phyloP scores from a whole-genome alignment of 148 eudicot genomes.

The Vaccinium macrocarpon region DNA sequence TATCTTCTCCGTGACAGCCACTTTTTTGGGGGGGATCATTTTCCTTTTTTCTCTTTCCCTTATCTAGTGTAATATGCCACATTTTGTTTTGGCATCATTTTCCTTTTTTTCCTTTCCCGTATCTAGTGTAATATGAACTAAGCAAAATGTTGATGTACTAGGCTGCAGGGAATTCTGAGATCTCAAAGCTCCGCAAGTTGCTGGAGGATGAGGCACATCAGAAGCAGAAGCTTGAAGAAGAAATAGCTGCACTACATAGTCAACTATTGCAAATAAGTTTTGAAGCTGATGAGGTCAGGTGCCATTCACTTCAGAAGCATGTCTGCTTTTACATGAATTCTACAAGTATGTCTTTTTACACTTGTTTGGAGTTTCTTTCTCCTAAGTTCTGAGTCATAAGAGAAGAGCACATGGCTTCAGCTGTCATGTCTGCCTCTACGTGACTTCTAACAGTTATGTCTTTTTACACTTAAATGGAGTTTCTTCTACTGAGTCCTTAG shows the following conservation, averaged over 20 bases:
- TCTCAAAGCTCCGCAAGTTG: conserved; percentile 57
- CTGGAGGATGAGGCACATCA: conserved; percentile 66
- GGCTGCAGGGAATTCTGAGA: conserved; percentile 64
- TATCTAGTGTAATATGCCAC: background rate
- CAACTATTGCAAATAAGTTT: conserved; percentile 78
- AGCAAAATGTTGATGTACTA: conserved; percentile 23
- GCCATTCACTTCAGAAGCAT: background rate
- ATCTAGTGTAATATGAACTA: background rate
- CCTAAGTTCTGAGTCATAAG: background rate
- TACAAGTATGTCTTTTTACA: background rate
- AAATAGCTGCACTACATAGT: conserved; percentile 64
- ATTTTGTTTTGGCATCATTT: conserved; percentile 13
- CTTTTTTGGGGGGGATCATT: conserved; percentile 6
- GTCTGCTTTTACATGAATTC: background rate
- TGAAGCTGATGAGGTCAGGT: conserved; percentile 82
- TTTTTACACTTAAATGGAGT: background rate
- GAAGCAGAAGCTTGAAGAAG: conserved; percentile 73
- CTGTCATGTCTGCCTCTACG: background rate
- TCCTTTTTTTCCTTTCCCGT: background rate
- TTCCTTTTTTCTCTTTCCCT: background rate
- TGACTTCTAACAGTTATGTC: background rate
- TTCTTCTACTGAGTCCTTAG: background rate
- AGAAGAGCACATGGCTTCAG: background rate
- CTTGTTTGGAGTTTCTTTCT: background rate
- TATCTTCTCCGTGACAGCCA: background rate